Percentiles rank a stretch among this genome's conserved stretches.
These are phyloP conservation scores for Sphagnum magellanicum DNA, from an alignment of 228 moss, liverwort and hornwort species.

Conservation along the genomic window DNA sequence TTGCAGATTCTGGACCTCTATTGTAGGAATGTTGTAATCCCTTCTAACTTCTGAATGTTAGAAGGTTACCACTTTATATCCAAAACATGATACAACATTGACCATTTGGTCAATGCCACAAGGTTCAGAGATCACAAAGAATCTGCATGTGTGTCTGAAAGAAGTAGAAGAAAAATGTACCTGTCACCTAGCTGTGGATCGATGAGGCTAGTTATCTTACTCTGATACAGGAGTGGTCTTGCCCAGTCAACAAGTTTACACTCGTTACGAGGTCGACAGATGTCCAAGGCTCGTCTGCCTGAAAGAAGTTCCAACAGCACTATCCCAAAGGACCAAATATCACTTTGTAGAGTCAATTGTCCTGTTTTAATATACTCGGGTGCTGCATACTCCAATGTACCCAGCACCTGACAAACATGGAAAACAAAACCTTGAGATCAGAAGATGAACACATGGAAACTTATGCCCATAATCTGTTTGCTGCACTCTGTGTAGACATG, in stretches of 20 bases:
- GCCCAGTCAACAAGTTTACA: neutral
- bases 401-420: neutral
- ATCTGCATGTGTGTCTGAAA: no score
- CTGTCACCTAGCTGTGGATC: neutral
- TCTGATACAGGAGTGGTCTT: neutral
- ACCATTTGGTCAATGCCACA: no score
- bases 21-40: no score
- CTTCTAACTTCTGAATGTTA: no score
- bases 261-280: neutral
- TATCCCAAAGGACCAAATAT: neutral
- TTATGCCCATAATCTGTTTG: no score
- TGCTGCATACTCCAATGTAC: neutral
- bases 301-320: neutral
- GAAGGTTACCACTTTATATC: no score
- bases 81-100: no score
- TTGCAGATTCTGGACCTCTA: neutral
- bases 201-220: neutral
- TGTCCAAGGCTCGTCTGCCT: neutral
- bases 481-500: no score
- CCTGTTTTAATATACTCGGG: neutral
- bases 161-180: neutral
- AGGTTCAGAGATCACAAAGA: no score
- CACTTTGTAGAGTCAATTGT: neutral
- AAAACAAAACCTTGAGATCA: no score
- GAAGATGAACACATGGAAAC: no score